A percentile compares a stretch with the other conserved stretches of the same genome.
Conservation (phyloP, 1,284 basidiomycete species). For the Rhodotorula sp. region DNA sequence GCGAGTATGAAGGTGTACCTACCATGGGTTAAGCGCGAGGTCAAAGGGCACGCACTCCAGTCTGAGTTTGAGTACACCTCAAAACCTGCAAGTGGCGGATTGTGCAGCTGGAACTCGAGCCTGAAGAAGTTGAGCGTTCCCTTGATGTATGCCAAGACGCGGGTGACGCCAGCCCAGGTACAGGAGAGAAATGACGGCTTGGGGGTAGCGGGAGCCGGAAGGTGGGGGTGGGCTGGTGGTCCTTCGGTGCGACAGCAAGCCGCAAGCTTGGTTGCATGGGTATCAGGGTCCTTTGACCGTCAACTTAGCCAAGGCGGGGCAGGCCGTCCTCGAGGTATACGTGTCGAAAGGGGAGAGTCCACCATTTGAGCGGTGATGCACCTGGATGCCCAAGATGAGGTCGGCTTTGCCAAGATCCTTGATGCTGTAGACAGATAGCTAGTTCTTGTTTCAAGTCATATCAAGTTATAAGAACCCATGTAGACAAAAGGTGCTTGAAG, state of each 20-base stretch:
- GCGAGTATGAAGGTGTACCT: background rate
- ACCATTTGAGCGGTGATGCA: constrained; percentile 45
- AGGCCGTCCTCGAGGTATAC: too few relatives aligned
- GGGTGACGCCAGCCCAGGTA: constrained; percentile 48
- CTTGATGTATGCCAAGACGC: constrained; percentile 48
- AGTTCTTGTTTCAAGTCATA: too few relatives aligned
- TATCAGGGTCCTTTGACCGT: too few relatives aligned
- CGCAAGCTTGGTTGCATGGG: too few relatives aligned
- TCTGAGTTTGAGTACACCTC: constrained; percentile 14
- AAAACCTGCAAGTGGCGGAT: constrained; percentile 6
- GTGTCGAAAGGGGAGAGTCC: constrained; percentile 38
- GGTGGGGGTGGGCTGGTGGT: background rate
- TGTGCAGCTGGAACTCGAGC: constrained; percentile 30
- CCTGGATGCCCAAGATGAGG: constrained; percentile 50
- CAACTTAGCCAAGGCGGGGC: too few relatives aligned
- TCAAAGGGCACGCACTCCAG: constrained; percentile 8
- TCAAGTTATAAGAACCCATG: too few relatives aligned
- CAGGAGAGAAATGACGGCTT: constrained; percentile 47
- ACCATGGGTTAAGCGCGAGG: background rate
- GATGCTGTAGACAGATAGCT: constrained; percentile 34
- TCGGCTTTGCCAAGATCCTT: constrained; percentile 46
- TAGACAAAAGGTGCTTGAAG: too few relatives aligned
- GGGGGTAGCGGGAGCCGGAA: constrained; percentile 6
- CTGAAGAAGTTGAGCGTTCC: constrained; percentile 41
- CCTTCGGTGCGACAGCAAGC: too few relatives aligned